Conservation (phyloP, 352 stramenopile species). For the Blastocystis hominis region DNA sequence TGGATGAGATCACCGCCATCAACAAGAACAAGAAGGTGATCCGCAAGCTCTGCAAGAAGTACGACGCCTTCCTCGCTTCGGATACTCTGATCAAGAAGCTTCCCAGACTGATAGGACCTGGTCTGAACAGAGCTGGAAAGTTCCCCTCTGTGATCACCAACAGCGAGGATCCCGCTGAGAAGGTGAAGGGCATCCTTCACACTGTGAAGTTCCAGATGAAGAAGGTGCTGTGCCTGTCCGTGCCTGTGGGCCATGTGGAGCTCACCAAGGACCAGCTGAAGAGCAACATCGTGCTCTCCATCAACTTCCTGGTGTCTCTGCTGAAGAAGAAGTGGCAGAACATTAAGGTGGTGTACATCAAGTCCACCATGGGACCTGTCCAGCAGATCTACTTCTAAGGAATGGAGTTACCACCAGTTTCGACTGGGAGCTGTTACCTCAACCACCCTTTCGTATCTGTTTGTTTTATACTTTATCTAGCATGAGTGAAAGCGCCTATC, state of each 20-base stretch:
- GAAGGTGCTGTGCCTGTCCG: slow-evolving; percentile 99
- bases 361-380: slow-evolving; percentile 93
- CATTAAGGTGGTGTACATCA: slow-evolving; percentile 98
- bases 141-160: slow-evolving; percentile 90
- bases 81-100: slow-evolving; percentile 99
- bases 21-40: slow-evolving; percentile 99
- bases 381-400: slow-evolving; percentile 99
- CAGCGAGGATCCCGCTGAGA: slow-evolving; percentile 88
- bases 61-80: slow-evolving; percentile 97
- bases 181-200: slow-evolving; percentile 85
- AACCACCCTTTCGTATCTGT: not conserved
- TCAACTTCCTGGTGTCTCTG: slow-evolving; percentile 96
- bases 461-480: not conserved
- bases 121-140: slow-evolving; percentile 93
- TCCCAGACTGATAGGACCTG: slow-evolving; percentile 93
- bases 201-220: slow-evolving; percentile 99
- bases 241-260: slow-evolving; percentile 89
- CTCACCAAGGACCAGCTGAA: slow-evolving; percentile 86
- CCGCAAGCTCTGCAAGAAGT: slow-evolving; percentile 99
- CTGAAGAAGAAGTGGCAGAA: slow-evolving; percentile 99
- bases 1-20: slow-evolving; percentile 99
- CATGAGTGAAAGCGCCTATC: not conserved
- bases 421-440: slow-evolving; percentile 16
- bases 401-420: not conserved
- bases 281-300: slow-evolving; percentile 90